phyloP scores from a whole-genome alignment of 257 asterid species.

The Solanum chmielewskii region DNA sequence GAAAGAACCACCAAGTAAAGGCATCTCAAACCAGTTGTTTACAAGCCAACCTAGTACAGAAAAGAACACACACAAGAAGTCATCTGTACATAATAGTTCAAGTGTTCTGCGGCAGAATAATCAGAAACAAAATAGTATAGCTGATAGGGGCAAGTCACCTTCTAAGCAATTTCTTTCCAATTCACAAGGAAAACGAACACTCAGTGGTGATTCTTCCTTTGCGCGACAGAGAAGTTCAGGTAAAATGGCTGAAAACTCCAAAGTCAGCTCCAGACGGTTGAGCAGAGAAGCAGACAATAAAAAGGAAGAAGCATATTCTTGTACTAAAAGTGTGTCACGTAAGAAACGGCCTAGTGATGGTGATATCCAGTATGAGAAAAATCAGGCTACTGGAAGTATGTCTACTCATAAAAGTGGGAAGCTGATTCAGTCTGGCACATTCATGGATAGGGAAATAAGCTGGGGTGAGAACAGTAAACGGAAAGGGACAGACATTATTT shows the following conservation, averaged over 20 bases:
- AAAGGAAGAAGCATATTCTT: constrained; percentile 25
- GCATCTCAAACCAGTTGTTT: constrained; percentile 25
- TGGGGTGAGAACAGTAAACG: constrained; percentile 38
- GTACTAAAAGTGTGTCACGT: constrained; percentile 25
- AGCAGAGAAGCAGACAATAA: constrained; percentile 33
- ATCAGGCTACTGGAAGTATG: constrained; percentile 11
- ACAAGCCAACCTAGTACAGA: constrained; percentile 34
- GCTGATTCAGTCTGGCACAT: constrained; percentile 19
- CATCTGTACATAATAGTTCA: constrained; percentile 18
- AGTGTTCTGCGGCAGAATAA: constrained; percentile 65
- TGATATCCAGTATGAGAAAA: constrained; percentile 39
- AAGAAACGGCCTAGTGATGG: constrained; percentile 69
- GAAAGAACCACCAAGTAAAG: constrained; percentile 32
- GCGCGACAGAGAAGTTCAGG: constrained; percentile 26
- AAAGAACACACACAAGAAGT: constrained; percentile 37
- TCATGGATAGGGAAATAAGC: constrained; percentile 17
- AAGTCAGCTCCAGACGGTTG: constrained; percentile 42
- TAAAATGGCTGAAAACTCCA: constrained; percentile 33
- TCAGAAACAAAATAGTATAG: constrained; percentile 67
- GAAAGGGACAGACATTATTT: constrained; percentile 53
- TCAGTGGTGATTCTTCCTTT: constrained; percentile 33
- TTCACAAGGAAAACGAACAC: constrained; percentile 32
- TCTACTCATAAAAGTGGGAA: constrained; percentile 22
- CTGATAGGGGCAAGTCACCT: constrained; percentile 48
- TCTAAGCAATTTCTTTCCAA: constrained; percentile 20